Base-by-base conservation (phyloP, 345 rosid genomes). In the Lumnitzera racemosa region DNA sequence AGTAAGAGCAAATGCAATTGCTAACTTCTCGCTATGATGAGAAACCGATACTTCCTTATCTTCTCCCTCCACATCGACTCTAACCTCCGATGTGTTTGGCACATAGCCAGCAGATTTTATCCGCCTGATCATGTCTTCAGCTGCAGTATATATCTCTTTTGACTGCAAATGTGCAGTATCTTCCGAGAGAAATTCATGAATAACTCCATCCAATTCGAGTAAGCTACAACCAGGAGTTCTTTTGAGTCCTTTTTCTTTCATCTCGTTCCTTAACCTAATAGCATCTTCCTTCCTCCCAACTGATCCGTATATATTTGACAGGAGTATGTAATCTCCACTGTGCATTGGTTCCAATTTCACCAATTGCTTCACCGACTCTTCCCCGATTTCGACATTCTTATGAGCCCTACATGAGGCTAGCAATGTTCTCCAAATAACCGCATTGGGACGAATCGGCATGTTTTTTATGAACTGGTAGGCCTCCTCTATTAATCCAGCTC, bases 21-120 rank as follows among this genome's bases (percentile, higher is more conserved):
- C 75, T 57, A 78, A 58, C 71, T 74, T 78, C 79, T 74, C 79
- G 41, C 82, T 74, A 41, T 72, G 82, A 60, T 74, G 79, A 66
- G 79, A 73, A 17, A 72, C 66, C 47, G 79, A 60, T 61, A 68
- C 67, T 61, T 78, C 82, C 57, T 68, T 78, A 48, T 74, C 72
- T 17, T 60, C 74, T 63, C 65, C 74, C 27, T 68, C 81, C 7
- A 74, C 81, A 63, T 76, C 81, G 24, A 76, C 41, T 58, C 78
- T 67, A 46, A 65, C 70, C 27, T 70, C 70, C 11, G 57, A 65
- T 11, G 24, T 53, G 62, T 73, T 67, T 20, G 81, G 81, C 29
- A 46, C 47, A 16, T 72, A 76, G 51, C 81, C 77, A 16, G 74
- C 75, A 14, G 70, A 67, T 53, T 64, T 72, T 59, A 76, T 72